Conservation (phyloP, 73 alveolate species). For the Tetrahymena borealis region DNA sequence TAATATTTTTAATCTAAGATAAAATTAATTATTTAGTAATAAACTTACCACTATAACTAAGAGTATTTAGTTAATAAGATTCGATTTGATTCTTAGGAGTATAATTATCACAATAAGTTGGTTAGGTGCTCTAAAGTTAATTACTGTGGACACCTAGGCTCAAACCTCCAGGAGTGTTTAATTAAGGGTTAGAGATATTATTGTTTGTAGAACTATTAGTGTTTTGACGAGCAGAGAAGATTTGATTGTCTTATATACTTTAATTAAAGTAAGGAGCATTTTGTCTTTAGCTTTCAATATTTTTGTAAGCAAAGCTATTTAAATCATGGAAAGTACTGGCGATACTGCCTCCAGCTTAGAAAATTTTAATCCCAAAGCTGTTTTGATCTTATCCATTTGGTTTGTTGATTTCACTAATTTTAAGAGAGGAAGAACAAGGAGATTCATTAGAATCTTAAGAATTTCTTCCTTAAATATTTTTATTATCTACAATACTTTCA, state of each 20-base stretch:
- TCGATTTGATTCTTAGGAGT: background rate
- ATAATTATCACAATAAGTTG: background rate
- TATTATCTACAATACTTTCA: background rate
- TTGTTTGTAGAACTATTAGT: background rate
- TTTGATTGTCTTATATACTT: background rate
- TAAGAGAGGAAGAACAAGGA: background rate
- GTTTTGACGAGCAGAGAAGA: background rate
- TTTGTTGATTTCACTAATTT: background rate
- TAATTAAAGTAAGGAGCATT: background rate
- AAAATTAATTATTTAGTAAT: background rate
- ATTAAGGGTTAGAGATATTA: too few relatives aligned
- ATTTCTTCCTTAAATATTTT: background rate
- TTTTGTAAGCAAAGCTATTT: background rate
- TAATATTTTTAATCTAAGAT: too few relatives aligned
- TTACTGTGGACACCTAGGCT: too few relatives aligned
- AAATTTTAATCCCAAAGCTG: background rate
- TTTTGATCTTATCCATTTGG: background rate
- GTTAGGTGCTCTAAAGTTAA: background rate
- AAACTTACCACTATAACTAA: background rate
- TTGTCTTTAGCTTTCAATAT: background rate
- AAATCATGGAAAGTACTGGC: background rate
- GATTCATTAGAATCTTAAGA: background rate
- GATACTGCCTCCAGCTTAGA: background rate
- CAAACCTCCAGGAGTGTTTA: too few relatives aligned
- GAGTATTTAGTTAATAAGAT: background rate